Evolutionary conservation across 768 basidiomycete genomes (phyloP).

Genomic region (Trametes elegans): DNA sequence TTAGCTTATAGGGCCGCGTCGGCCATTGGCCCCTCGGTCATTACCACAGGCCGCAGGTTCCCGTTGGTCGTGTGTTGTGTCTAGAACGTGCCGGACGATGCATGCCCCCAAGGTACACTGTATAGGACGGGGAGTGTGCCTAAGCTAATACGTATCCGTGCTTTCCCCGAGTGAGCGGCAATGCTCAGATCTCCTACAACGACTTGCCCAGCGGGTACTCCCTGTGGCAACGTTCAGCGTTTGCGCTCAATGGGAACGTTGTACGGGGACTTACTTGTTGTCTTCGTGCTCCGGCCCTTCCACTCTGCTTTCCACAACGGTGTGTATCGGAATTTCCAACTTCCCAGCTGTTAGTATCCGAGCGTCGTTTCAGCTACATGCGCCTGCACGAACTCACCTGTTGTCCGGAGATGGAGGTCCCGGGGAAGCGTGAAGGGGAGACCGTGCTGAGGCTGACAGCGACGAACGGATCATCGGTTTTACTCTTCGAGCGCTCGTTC

Average conservation of each 20-base stretch:
- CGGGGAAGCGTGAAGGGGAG: background rate
- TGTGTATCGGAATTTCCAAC: conserved; percentile 9
- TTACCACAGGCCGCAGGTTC: too few species aligned
- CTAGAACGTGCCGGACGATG: too few species aligned
- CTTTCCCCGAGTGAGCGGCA: background rate
- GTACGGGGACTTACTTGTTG: background rate
- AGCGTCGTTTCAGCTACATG: too few species aligned
- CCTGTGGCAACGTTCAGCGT: background rate
- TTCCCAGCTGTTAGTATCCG: too few species aligned
- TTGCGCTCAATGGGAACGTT: background rate
- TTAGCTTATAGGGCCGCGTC: conserved; percentile 19
- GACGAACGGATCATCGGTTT: conserved; percentile 30
- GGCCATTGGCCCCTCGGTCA: too few species aligned
- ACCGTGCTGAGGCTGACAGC: conserved; percentile 39
- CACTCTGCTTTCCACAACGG: background rate
- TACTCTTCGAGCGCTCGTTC: conserved; percentile 32
- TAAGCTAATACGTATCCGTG: too few species aligned
- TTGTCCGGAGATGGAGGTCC: background rate
- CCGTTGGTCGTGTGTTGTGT: too few species aligned
- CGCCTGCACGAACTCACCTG: too few species aligned
- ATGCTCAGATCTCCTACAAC: background rate
- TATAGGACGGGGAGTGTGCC: too few species aligned
- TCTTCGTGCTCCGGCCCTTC: background rate
- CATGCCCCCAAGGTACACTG: too few species aligned
- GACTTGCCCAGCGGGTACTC: background rate